phyloP scores from a whole-genome alignment of 2,329 filamentous ascomycete genomes.

The Phialophora macrospora region DNA sequence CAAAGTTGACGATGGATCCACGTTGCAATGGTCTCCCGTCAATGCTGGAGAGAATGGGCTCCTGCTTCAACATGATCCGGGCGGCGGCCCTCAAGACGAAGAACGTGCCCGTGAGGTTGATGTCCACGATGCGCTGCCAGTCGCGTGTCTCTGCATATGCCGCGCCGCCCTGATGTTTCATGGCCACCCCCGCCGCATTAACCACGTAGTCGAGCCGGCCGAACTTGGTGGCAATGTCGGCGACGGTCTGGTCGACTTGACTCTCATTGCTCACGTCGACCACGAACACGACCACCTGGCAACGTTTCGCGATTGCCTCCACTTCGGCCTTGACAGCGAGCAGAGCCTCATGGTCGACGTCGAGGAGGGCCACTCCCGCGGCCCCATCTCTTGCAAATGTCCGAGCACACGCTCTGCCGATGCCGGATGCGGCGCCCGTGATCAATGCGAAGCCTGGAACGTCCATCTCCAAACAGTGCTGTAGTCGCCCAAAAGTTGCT shows the following conservation, averaged over 20 bases:
- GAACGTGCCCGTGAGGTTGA: constrained; percentile 54
- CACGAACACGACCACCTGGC: constrained; percentile 16
- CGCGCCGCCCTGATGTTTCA: constrained; percentile 38
- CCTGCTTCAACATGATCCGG: constrained; percentile 53
- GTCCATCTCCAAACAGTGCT: constrained; percentile 24
- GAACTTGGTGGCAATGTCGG: constrained; percentile 61
- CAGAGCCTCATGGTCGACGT: constrained; percentile 25
- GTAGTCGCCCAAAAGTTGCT: too few species aligned
- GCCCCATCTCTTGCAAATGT: constrained; percentile 33
- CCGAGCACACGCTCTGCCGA: constrained; percentile 29
- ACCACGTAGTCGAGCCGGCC: constrained; percentile 45
- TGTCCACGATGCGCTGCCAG: constrained; percentile 50
- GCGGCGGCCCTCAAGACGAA: constrained; percentile 49
- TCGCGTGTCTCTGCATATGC: constrained; percentile 41
- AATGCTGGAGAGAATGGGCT: constrained; percentile 47
- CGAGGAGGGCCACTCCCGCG: constrained; percentile 29
- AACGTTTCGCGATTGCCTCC: constrained; percentile 6
- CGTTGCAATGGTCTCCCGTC: constrained; percentile 46
- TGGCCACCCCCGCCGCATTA: constrained; percentile 40
- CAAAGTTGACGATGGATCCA: constrained; percentile 58
- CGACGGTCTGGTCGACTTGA: constrained; percentile 58
- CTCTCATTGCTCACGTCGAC: constrained; percentile 58
- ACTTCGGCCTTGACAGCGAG: constrained; percentile 23
- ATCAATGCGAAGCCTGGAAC: constrained; percentile 31
- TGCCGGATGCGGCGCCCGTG: constrained; percentile 31